These are phyloP conservation scores for Eimeria acervulina DNA, from an alignment of 169 alveolate species.

Conservation along the genomic window DNA sequence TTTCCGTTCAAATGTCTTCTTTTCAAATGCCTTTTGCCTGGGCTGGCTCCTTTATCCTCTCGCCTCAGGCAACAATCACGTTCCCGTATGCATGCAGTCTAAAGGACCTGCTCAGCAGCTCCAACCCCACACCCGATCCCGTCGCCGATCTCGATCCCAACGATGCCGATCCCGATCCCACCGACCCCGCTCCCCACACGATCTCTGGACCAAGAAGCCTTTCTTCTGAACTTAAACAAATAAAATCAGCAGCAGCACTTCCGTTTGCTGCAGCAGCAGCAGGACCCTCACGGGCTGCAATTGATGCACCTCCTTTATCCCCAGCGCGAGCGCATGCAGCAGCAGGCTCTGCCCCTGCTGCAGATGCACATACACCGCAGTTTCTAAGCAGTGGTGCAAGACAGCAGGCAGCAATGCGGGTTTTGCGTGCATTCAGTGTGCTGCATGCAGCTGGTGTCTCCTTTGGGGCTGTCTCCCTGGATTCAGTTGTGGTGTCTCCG, in stretches of 20 bases:
- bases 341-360: neutral
- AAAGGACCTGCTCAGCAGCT: no score
- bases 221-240: no score
- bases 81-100: no score
- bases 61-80: constrained; percentile 4
- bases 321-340: neutral
- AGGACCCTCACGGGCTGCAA: neutral
- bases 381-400: neutral
- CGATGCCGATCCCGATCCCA: no score
- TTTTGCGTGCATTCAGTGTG: neutral
- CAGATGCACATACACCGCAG: neutral
- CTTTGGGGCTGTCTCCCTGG: neutral
- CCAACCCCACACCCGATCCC: no score
- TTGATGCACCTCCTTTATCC: no score
- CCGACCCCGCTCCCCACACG: no score
- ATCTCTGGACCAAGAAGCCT: no score
- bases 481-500: neutral
- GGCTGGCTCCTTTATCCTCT: neutral
- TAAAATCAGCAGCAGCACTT: neutral
- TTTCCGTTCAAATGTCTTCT: neutral
- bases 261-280: neutral
- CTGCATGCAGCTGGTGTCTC: neutral
- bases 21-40: neutral
- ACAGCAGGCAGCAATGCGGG: neutral
- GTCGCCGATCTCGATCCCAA: no score